Percentiles rank a stretch among this genome's conserved stretches.
phyloP scores from a whole-genome alignment of 1,284 basidiomycete species.

The Rhodofomes roseus region DNA sequence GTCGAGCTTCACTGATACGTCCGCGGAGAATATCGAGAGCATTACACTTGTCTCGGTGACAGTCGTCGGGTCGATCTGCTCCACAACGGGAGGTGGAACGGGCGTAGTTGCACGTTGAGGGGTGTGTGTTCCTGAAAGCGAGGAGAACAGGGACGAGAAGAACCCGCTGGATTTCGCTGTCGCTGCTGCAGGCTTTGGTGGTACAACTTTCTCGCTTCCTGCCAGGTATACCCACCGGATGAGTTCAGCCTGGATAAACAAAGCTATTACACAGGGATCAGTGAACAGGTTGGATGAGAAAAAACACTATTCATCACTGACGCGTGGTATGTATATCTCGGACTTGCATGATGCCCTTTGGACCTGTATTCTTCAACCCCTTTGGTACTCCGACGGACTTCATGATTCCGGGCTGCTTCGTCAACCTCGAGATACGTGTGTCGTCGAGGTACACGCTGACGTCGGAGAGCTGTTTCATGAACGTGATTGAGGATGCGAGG shows the following conservation, averaged over 20 bases:
- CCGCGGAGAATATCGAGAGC: constrained; percentile 81
- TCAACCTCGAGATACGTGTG: constrained; percentile 69
- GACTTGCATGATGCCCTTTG: constrained; percentile 63
- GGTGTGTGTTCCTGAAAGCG: constrained; percentile 45
- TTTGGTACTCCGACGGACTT: constrained; percentile 56
- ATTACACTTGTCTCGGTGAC: constrained; percentile 65
- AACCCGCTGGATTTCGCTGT: constrained; percentile 48
- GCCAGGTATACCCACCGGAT: constrained; percentile 79
- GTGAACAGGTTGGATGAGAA: not conserved
- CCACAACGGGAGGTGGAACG: constrained; percentile 36
- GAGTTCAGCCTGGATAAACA: constrained; percentile 81
- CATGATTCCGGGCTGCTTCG: constrained; percentile 64
- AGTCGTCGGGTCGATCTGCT: constrained; percentile 51
- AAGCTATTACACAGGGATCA: constrained; percentile 37
- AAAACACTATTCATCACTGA: constrained; percentile 30
- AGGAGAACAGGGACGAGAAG: constrained; percentile 76
- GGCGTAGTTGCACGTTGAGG: constrained; percentile 40
- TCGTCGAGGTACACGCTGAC: constrained; percentile 83
- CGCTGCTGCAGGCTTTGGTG: constrained; percentile 29
- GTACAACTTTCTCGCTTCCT: constrained; percentile 58
- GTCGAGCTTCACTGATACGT: constrained; percentile 73
- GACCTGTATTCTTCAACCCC: constrained; percentile 45
- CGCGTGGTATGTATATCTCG: constrained; percentile 62
- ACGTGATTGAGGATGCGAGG: constrained; percentile 89
- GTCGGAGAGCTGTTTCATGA: constrained; percentile 81